Base-by-base conservation (phyloP, 495 filamentous ascomycete species). In the Acidomyces sp. region DNA sequence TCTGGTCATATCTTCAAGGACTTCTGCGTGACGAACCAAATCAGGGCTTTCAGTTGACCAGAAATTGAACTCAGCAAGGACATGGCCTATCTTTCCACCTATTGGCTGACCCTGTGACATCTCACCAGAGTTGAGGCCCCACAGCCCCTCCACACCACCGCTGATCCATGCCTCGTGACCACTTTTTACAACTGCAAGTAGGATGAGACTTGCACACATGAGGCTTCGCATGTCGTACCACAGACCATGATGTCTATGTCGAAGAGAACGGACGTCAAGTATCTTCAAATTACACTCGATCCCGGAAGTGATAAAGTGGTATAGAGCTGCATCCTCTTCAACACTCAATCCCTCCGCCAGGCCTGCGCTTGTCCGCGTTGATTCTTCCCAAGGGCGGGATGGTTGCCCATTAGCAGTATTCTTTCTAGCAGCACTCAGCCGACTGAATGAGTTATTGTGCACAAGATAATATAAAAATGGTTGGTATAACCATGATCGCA, bases 231-330 rank as follows among this genome's bases (percentile, higher is more conserved):
- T 31, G 20, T 48, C 39, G 39, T 26, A 43, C 45, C 45, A 48
- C 2, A 43, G 22, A 3, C 45, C 45, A 25, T 48, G 45, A 38
- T 48, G 45, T 16, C 45, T 38, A 23, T 48, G 45, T 30, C 45
- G 45, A 7, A 48, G 22, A 15, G 45, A 27, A 3, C 45, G 39
- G 6, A 28, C 12, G 11, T 43, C 30, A n/a, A 48, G 29, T 16
- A 41, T 37, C 15, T 33, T 36, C 2, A 35, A 16, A 16, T 25
- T 36, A 32, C 44, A 47, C 7, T 47, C 40, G 10, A 47, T 47
- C 12, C 37, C 44, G 2, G 44, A 39, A 19, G 24, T 28, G 44
- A 47, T 42, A 24, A 48, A 36, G 11, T 35, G 31, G n/a, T 38
- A 29, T 2, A 48, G 32, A 16, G 16, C 23, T 11, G 32, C 15